Evolutionary conservation across 306 rosid genomes (phyloP), one percentile per base, ranked within the genome.

Genomic region (Lathyrus sativus): DNA sequence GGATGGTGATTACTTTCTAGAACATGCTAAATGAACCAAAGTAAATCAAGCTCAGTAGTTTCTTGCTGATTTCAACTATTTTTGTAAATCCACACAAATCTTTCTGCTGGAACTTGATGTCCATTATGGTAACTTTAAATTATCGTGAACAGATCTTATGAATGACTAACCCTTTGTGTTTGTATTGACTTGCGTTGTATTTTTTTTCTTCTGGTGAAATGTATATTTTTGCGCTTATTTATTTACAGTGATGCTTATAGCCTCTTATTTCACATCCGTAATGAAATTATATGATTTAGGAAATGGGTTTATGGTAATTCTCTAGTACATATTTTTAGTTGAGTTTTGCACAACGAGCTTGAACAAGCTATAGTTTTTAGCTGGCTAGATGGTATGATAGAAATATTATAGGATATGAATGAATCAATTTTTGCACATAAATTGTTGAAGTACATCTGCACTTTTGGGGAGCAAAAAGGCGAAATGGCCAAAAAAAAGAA

Each of bases 1-100:
- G 86, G 89, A 38, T 84, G 91, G 88, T 86, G 76, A 78, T 66
- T 31, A 53, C 46, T 68, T 33, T 56, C 39, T n/a, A 44, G 58
- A 56, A 42, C 5, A 59, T 11, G 54, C 41, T 22, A 49, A 58
- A 33, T 46, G 35, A 72, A 22, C 45, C 62, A 2, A 61, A 53
- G 68, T 48, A 60, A 61, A 45, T 26, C 2, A 43, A 54, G 35
- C 72, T 29, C 14, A 2, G 44, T 5, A 65, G 33, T 74, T 61
- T 71, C 50, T 61, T 49, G 67, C 59, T 54, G 18, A 19, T 48
- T 58, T 9, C 9, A 17, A 55, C 29, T 57, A 8, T 31, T 17
- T 24, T 74, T 54, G 69, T 39, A 46, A 65, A 75, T 75, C 37
- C 17, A 29, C 18, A 12, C 43, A 43, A 24, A 65, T 59, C 46